These are phyloP conservation scores for button mushroom (Agaricus bisporus) DNA, from an alignment of 768 basidiomycete genomes.

Conservation along the genomic window DNA sequence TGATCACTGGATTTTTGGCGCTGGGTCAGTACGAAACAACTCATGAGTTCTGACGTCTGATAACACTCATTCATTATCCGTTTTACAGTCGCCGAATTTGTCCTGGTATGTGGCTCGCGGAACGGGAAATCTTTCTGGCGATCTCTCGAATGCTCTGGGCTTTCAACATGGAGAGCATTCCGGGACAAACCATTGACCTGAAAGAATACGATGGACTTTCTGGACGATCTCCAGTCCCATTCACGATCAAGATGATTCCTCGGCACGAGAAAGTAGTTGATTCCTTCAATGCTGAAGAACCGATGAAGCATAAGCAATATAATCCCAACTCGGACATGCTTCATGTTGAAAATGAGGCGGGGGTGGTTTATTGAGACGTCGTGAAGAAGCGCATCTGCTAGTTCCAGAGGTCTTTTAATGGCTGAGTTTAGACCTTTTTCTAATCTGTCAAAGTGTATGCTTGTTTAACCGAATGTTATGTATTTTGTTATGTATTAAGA, in stretches of 20 bases:
- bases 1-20: constrained; percentile 48
- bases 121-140: constrained; percentile 38
- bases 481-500: no score
- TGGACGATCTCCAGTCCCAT: constrained; percentile 39
- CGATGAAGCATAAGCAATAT: no score
- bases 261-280: constrained; percentile 23
- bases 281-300: constrained; percentile 11
- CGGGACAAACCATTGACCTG: constrained; percentile 36
- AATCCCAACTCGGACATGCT: no score
- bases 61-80: neutral
- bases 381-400: no score
- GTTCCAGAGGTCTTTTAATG: no score
- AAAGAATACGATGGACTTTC: constrained; percentile 43
- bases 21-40: constrained; percentile 29
- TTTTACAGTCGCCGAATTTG: constrained; percentile 30
- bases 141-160: constrained; percentile 44
- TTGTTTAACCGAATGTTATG: no score
- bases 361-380: no score
- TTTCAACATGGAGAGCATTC: constrained; percentile 34
- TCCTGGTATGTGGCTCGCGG: constrained; percentile 38
- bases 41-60: no score
- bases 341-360: no score
- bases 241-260: constrained; percentile 27
- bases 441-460: no score
- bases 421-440: no score